Base-by-base conservation (phyloP, 495 filamentous ascomycete species). In the Annulohypoxylon stygium region DNA sequence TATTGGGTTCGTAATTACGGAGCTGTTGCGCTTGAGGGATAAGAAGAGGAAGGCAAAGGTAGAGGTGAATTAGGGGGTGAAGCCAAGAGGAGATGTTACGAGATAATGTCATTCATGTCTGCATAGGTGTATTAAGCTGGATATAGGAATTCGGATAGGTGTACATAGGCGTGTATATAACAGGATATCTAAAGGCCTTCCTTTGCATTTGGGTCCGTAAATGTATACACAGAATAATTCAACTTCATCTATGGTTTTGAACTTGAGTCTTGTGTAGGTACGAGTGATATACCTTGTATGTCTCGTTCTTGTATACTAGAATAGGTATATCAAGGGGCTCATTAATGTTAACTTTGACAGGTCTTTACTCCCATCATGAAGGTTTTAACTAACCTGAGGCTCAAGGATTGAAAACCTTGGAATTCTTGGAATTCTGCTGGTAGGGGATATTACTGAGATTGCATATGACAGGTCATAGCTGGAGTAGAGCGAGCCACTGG, bases 1-100 rank as follows among this genome's bases (percentile, higher is more conserved):
- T 0, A 5, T 67, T 0, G 70, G 65, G 34, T 69, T 53, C 18
- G 53, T 16, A 3, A n/a, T 26, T 0, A 73, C 70, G 47, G n/a
- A 69, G 48, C 0, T 26, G 9, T 41, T 73, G 54, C 59, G 54
- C 47, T 5, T 65, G 18, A 59, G 18, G 16, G 50, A 36, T 54
- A 25, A 48, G 26, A 25, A 34, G 14, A 41, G 25, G 30, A 36
- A 4, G 16, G 25, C 2, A 11, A 30, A 30, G 43, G 18, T 7
- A 2, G 18, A 50, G 16, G 20, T 2, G 9, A 51, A 51, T 11
- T 51, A 51, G 50, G 25, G 50, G 12, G 3, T 30, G 50, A 16
- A 23, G 8, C 8, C 1, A 30, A 25, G 10, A 11, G 48, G 9
- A 54, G 4, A 2, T 7, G 23, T 23, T 26, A 51, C 18, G 48